Evolutionary conservation across 148 eudicot species (phyloP).

Genomic region (Spergularia bocconei): DNA sequence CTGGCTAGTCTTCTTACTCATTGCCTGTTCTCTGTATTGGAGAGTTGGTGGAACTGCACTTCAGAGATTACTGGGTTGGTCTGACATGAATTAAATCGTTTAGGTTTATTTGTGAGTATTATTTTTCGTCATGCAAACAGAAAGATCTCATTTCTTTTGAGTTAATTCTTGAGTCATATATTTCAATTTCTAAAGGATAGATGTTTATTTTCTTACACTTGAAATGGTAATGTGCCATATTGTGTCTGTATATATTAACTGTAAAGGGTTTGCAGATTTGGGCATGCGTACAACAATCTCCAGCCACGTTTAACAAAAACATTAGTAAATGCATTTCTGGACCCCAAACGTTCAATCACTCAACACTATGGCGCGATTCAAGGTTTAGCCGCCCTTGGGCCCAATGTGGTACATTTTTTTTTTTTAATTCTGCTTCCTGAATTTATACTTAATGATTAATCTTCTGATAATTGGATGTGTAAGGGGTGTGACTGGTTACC

Average conservation of each 20-base stretch:
- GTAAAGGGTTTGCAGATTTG: slow-evolving; percentile 45
- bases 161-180: not conserved
- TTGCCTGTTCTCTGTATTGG: not conserved
- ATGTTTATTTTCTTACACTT: not conserved
- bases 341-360: slow-evolving; percentile 65
- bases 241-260: not conserved
- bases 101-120: not conserved
- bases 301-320: slow-evolving; percentile 79
- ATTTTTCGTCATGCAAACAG: not conserved
- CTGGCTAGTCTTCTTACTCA: not conserved
- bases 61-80: not conserved
- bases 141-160: not conserved
- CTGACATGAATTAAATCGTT: not conserved
- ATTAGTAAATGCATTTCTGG: slow-evolving; percentile 65
- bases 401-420: slow-evolving; percentile 56
- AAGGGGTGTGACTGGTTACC: slow-evolving; percentile 4
- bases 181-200: too few species aligned
- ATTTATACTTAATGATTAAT: not conserved
- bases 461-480: not conserved
- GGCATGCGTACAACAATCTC: slow-evolving; percentile 61
- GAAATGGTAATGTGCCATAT: not conserved
- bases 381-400: slow-evolving; percentile 75
- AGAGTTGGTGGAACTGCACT: not conserved
- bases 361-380: slow-evolving; percentile 87
- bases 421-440: not conserved